phyloP scores from a whole-genome alignment of 2,329 filamentous ascomycete genomes.

The Trichoderma gracile region DNA sequence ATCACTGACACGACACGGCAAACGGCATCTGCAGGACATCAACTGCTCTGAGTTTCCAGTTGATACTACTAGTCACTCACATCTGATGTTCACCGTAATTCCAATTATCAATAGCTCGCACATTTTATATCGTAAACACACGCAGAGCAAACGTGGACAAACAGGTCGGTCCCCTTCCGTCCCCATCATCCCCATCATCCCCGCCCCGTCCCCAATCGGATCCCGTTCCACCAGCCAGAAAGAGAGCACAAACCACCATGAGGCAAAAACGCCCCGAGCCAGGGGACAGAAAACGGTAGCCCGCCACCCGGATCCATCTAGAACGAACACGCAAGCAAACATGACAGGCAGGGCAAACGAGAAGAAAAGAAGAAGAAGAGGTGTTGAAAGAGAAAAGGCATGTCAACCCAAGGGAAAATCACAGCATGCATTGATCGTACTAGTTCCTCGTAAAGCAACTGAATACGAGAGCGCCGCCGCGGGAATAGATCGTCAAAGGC shows the following conservation, averaged over 20 bases:
- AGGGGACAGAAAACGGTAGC: too few species aligned
- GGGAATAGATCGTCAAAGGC: conserved; percentile 5
- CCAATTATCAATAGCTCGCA: not conserved
- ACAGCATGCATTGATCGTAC: conserved; percentile 3
- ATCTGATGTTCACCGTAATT: not conserved
- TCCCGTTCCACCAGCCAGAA: not conserved
- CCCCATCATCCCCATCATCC: not conserved
- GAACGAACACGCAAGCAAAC: too few species aligned
- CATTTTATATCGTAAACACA: not conserved
- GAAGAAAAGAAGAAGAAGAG: not conserved
- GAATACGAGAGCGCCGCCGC: conserved; percentile 5
- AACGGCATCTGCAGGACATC: conserved; percentile 5
- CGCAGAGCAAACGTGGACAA: not conserved
- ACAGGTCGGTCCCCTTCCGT: not conserved
- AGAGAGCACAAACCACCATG: too few species aligned
- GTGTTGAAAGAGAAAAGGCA: not conserved
- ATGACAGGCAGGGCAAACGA: not conserved
- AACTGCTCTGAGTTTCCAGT: too few species aligned
- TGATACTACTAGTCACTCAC: too few species aligned
- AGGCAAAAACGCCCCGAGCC: not conserved
- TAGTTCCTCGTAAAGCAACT: not conserved
- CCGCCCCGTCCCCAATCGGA: conserved; percentile 11
- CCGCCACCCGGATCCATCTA: too few species aligned
- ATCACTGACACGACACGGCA: conserved; percentile 5
- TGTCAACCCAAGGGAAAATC: not conserved